Evolutionary conservation across 768 basidiomycete genomes (phyloP), one percentile per base, ranked within the genome.

Genomic region (Podaxis sp.): DNA sequence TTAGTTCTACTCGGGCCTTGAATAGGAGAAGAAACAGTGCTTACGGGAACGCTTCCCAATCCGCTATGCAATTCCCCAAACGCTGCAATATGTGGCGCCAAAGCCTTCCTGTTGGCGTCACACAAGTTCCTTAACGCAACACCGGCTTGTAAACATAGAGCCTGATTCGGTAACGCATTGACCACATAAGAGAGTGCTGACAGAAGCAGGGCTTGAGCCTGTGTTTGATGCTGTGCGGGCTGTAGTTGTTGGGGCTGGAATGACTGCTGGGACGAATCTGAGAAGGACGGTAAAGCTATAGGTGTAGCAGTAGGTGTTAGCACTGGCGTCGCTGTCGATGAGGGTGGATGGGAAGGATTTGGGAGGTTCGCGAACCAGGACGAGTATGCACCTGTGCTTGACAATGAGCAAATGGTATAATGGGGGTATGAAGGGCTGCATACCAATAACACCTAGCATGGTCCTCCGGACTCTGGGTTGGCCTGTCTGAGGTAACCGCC

Each of bases 31-130:
- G 24, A 46, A 37, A 41, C 59, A 41, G 5, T 2, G 75, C 87
- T 63, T 66, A 94, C 93, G 4, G 90, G 89, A 58, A 96, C 86
- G 6, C 79, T 80, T 22, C 81, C 85, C 52, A 96, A 73, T 15
- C 88, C 86, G 0, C 89, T 88, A 74, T 96, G 91, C 59, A 98
- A 73, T 63, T 89, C 86, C 3, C 88, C 91, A 72, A 98, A 96
- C 0, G 93, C 90, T 2, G 80, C 81, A 40, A 97, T 93, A 67
- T 93, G 93, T 5, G 86, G 84, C 1, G 93, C 91, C 12, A 97
- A 79, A 9, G 88, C 90, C n/a, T 79, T 80, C 57, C 96, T 79
- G 71, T 97, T 97, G 41, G 92, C 86, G 73, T 97, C 95, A 68
- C 96, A 97, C 2, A 97, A 74, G 59, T 93, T 90, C 43, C 92